These are phyloP conservation scores for Pleodorina starrii DNA, from an alignment of 139 green algal genomes.

Conservation along the genomic window DNA sequence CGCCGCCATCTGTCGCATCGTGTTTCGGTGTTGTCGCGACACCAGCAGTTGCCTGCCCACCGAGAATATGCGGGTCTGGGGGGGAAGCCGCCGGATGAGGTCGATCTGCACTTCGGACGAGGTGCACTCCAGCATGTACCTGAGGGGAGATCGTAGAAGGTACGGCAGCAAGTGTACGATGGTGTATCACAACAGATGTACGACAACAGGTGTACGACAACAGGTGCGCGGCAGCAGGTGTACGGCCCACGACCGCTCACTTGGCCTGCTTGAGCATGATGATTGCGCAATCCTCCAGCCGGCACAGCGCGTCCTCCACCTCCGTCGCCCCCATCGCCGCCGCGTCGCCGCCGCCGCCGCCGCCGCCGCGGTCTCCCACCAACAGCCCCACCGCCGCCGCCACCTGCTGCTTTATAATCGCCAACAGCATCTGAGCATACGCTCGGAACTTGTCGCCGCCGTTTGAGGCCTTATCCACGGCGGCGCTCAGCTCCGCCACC, in stretches of 20 bases:
- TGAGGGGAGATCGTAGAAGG: too few relatives aligned
- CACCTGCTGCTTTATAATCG: constrained; percentile 57
- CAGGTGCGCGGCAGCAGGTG: too few relatives aligned
- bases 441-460: constrained; percentile 62
- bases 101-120: not conserved
- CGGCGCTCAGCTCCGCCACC: constrained; percentile 11
- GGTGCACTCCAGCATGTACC: constrained; percentile 23
- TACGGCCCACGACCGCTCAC: too few relatives aligned
- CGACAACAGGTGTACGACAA: too few relatives aligned
- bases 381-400: not conserved
- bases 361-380: not conserved
- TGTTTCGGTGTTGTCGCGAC: constrained; percentile 21
- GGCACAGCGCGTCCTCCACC: constrained; percentile 55
- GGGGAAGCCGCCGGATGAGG: constrained; percentile 39
- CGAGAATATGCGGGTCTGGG: not conserved
- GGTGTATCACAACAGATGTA: too few relatives aligned
- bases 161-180: too few relatives aligned
- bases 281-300: constrained; percentile 59
- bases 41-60: constrained; percentile 42
- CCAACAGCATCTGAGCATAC: constrained; percentile 57
- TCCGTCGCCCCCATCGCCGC: constrained; percentile 11
- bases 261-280: constrained; percentile 53
- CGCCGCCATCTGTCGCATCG: constrained; percentile 40
- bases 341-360: too few relatives aligned
- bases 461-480: constrained; percentile 16